Percentiles rank a stretch among this genome's conserved stretches.
Conservation (phyloP, 331 rosid species). For the Prunus yedoensis region DNA sequence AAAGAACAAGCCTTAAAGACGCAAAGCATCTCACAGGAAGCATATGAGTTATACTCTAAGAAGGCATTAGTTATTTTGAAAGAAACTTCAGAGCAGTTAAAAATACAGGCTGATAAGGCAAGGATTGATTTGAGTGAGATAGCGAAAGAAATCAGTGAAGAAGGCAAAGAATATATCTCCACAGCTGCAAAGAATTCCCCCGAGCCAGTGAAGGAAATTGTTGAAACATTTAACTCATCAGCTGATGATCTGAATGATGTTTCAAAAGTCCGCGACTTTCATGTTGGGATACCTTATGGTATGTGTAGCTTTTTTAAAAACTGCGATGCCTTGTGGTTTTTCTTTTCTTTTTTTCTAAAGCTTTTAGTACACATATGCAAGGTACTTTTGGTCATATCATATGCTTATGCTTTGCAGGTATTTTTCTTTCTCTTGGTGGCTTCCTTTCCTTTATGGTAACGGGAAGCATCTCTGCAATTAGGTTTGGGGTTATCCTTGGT, state of each 20-base stretch:
- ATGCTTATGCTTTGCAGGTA: conserved; percentile 54
- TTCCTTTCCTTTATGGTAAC: conserved; percentile 86
- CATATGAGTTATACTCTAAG: conserved; percentile 74
- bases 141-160: conserved; percentile 70
- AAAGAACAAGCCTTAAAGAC: conserved; percentile 79
- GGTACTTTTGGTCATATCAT: conserved; percentile 7
- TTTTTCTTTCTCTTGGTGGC: conserved; percentile 81
- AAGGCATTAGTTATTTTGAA: conserved; percentile 68
- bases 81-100: conserved; percentile 72
- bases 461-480: conserved; percentile 69
- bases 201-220: conserved; percentile 75
- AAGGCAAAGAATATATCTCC: conserved; percentile 67
- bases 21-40: conserved; percentile 74
- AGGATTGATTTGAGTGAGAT: conserved; percentile 54
- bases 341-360: neutral
- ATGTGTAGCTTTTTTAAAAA: conserved; percentile 20
- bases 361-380: neutral
- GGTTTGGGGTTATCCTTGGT: conserved; percentile 94
- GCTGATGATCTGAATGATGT: conserved; percentile 56
- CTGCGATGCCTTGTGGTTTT: neutral
- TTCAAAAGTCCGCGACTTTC: conserved; percentile 69
- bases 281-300: conserved; percentile 95
- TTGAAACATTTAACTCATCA: conserved; percentile 62
- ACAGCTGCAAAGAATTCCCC: conserved; percentile 71
- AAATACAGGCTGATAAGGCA: conserved; percentile 80